Base-by-base conservation (phyloP, 495 filamentous ascomycete species). In the Paragyromitra xinjiangensis region DNA sequence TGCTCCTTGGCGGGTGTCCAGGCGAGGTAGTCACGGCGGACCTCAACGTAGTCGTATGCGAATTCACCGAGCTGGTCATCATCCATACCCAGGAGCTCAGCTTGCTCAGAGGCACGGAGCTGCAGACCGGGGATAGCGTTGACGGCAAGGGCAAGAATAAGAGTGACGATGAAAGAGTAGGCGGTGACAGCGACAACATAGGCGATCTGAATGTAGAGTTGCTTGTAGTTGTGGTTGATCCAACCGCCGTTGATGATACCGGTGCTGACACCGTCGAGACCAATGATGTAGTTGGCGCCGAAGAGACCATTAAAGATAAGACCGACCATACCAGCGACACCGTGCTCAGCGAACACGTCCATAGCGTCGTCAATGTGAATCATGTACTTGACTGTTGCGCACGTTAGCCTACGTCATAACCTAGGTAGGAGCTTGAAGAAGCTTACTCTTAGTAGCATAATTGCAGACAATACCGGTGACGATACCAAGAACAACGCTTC, bases 31-130 rank as follows among this genome's bases (percentile, higher is more conserved):
- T 99, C 95, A 73, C 95, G 90, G 71, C 95, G 91, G 74, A 99
- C 95, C 87, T 99, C 95, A 79, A 99, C 95, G 84, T 99, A 99
- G 85, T 99, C 95, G 86, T 99, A 99, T 6, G 95, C 96, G 82
- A 99, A 99, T 84, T 99, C 95, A 82, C 95, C 95, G 44, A 98
- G 91, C 83, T 99, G 95, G 85, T 99, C 95, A 83, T 98, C 96
- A 80, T 99, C 95, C 94, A 98, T 97, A 70, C 95, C 95, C 64
- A 98, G 89, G 22, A 99, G 89, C 84, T 99, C 95, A n/a, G 96
- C 95, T 85, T 99, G 93, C 81, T 97, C 93, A 42, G 90, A 93
- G 11, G 95, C 95, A 58, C 95, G 92, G 71, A 99, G 92, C 77
- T 97, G 89, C 14, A 99, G 88, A 39, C 96, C 96, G 6, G 95